A percentile compares a stretch with the other conserved stretches of the same genome.
These are phyloP conservation scores for Psilocybe subaeruginosa DNA, from an alignment of 768 basidiomycete genomes.

Conservation along the genomic window DNA sequence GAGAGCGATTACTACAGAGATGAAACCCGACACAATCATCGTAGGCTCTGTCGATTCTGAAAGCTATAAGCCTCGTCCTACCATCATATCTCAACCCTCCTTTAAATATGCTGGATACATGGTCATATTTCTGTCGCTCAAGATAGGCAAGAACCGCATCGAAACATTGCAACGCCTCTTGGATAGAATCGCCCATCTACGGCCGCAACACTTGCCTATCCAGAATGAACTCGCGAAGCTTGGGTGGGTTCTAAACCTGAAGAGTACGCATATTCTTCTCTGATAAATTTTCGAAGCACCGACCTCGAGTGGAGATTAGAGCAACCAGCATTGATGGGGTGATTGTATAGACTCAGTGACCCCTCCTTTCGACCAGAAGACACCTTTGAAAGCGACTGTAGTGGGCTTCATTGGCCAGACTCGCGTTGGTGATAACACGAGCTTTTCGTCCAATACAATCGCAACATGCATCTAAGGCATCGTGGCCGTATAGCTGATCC, in stretches of 20 bases:
- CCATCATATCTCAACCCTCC: background rate
- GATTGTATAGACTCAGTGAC: conserved; percentile 1
- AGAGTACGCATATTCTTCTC: background rate
- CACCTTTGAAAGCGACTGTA: background rate
- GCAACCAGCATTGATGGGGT: background rate
- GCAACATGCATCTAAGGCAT: background rate
- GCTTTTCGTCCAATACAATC: background rate
- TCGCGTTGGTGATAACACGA: background rate
- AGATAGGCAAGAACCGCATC: conserved; percentile 4
- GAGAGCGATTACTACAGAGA: background rate
- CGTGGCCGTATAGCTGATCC: background rate
- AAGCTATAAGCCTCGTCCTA: background rate
- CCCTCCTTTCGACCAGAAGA: background rate
- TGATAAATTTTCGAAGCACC: conserved; percentile 1
- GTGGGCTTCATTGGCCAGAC: background rate
- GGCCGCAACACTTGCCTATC: conserved; percentile 6
- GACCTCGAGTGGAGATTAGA: background rate
- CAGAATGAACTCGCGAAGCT: background rate
- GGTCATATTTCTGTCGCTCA: conserved; percentile 6
- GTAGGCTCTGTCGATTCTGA: background rate
- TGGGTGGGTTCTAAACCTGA: background rate
- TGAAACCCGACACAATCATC: conserved; percentile 1
- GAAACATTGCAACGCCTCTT: background rate
- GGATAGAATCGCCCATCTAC: conserved; percentile 11
- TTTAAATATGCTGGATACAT: conserved; percentile 4